A percentile compares a stretch with the other conserved stretches of the same genome.
Evolutionary conservation across 352 stramenopile species (phyloP).

Genomic region (Pythium scleroteichum): DNA sequence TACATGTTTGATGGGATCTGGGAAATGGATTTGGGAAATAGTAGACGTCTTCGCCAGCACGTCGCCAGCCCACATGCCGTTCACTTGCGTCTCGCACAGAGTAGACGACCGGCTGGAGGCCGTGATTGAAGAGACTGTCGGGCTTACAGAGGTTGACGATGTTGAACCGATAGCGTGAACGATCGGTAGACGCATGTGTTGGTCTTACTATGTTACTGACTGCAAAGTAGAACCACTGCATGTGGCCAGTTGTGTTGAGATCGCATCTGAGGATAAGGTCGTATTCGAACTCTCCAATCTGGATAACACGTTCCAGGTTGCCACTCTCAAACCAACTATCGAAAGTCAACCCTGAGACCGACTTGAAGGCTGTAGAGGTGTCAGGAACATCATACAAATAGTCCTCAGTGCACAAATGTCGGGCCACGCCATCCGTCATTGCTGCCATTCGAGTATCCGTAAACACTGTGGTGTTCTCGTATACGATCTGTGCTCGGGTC

Average conservation of each 20-base stretch:
- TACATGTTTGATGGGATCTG: conserved; percentile 6
- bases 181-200: background rate
- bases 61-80: conserved; percentile 68
- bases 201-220: conserved; percentile 64
- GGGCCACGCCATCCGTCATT: background rate
- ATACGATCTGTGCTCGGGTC: conserved; percentile 48
- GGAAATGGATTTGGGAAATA: conserved; percentile 83
- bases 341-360: conserved; percentile 66
- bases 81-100: conserved; percentile 61
- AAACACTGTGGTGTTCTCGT: conserved; percentile 41
- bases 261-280: conserved; percentile 89
- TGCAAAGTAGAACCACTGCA: conserved; percentile 95
- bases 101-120: conserved; percentile 91
- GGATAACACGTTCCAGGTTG: conserved; percentile 86
- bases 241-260: conserved; percentile 80
- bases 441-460: background rate
- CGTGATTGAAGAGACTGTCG: conserved; percentile 90
- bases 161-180: conserved; percentile 78
- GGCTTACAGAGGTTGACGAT: conserved; percentile 94
- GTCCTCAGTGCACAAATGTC: background rate
- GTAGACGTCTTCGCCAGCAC: conserved; percentile 77
- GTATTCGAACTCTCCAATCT: conserved; percentile 86
- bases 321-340: conserved; percentile 93
- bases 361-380: conserved; percentile 26
- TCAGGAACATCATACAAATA: conserved; percentile 44